Base-by-base conservation (phyloP, 2,329 filamentous ascomycete genomes). In the Hymenoscyphus repandus region DNA sequence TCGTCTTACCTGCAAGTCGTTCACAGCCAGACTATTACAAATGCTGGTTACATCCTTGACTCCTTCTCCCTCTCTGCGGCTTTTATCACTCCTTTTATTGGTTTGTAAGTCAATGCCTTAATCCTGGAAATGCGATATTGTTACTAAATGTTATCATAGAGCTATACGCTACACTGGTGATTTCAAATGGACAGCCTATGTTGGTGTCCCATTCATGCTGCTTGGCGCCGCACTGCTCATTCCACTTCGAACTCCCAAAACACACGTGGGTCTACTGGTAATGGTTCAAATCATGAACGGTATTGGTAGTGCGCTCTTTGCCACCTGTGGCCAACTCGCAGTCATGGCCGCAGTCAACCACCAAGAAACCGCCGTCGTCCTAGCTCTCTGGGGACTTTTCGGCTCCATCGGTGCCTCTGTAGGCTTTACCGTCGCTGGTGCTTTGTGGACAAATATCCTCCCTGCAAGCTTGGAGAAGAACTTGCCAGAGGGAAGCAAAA, bases 391-490 rank as follows among this genome's bases (percentile, higher is more conserved):
- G 49, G 73, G 77, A 34, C 74, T 85, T 6, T 77, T 80, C 27
- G 74, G 78, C 56, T 77, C 75, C 56, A 74, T 85, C 57, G 82
- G 82, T 39, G 74, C 73, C 30, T 78, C 80, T 0, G 69, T 84
- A 9, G 82, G 82, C 1, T 73, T 72, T 2, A 76, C 82, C 12
- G 74, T 86, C 45, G 76, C 82, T 1, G 75, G 75, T 0, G 82
- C 82, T 13, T 79, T 88, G 53, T 87, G 83, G 82, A 79, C 77
- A 0, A 73, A 76, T 53, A 74, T 76, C 2, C 78, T 86, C 59
- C 47, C 45, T 15, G n/a, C 10, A 2, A 22, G 10, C 2, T 22
- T 45, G 15, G 2, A 17, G 10, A 11, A 22, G 2, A 58, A 64
- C 40, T 70, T 85, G 1, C 81, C 81, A 0, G 61, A 50, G 5